A percentile compares a stretch with the other conserved stretches of the same genome.
Evolutionary conservation across 2,329 filamentous ascomycete species (phyloP).

Genomic region (Botrytis aclada): DNA sequence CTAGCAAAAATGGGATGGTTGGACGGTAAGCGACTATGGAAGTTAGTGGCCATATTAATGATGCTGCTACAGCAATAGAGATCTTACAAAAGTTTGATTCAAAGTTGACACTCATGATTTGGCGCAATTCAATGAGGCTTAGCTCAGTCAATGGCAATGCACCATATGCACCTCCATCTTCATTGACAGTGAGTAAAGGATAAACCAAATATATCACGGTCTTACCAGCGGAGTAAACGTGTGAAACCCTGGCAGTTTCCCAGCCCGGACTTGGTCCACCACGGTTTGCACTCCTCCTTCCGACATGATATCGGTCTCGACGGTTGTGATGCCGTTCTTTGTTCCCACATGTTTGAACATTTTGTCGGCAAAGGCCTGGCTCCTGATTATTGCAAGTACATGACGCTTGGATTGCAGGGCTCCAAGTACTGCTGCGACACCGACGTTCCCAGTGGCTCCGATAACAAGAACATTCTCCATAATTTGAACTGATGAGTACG

Average conservation of each 20-base stretch:
- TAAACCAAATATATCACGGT: neutral
- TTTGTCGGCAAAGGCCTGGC: slow-evolving; percentile 38
- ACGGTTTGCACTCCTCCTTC: slow-evolving; percentile 37
- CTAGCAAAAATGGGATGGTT: slow-evolving; percentile 38
- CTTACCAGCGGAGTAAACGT: slow-evolving; percentile 39
- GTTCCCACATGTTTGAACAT: slow-evolving; percentile 36
- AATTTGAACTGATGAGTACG: neutral
- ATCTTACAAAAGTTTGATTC: slow-evolving; percentile 4
- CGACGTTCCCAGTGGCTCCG: slow-evolving; percentile 43
- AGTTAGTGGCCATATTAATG: neutral
- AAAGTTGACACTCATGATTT: neutral
- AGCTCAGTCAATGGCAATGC: neutral
- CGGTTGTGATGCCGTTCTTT: slow-evolving; percentile 20
- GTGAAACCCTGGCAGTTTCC: slow-evolving; percentile 42
- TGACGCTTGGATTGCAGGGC: slow-evolving; percentile 35
- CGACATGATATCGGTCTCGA: neutral
- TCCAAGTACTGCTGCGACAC: slow-evolving; percentile 37
- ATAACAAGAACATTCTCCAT: slow-evolving; percentile 41
- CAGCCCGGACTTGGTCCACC: slow-evolving; percentile 39
- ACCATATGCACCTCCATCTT: neutral
- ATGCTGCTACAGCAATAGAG: neutral
- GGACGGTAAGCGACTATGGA: slow-evolving; percentile 19
- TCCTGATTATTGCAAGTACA: slow-evolving; percentile 42
- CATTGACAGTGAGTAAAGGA: neutral
- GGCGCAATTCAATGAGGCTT: neutral